These are phyloP conservation scores for Aspergillus brunneoviolaceus DNA, from an alignment of 2,329 filamentous ascomycete genomes.

Conservation along the genomic window DNA sequence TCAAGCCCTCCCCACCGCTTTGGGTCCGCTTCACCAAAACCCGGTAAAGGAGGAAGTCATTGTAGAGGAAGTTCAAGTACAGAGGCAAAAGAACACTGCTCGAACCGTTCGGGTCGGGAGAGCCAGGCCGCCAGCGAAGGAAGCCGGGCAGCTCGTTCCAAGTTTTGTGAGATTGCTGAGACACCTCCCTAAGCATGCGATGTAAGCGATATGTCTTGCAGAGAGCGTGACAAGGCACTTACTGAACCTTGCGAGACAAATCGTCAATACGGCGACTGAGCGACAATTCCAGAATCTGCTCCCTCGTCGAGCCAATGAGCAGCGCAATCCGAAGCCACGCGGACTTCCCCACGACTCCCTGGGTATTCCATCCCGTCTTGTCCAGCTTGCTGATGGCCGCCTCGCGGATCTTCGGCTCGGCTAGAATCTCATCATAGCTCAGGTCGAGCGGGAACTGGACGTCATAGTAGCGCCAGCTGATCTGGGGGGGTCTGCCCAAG, in stretches of 20 bases:
- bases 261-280: slow-evolving; percentile 20
- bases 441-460: slow-evolving; percentile 5
- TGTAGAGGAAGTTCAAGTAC: slow-evolving; percentile 25
- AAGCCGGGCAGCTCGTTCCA: slow-evolving; percentile 19
- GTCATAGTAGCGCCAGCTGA: slow-evolving; percentile 9
- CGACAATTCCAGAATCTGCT: slow-evolving; percentile 5
- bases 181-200: slow-evolving; percentile 13
- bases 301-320: slow-evolving; percentile 3
- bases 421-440: slow-evolving; percentile 6
- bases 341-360: slow-evolving; percentile 4
- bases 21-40: slow-evolving; percentile 22
- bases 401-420: slow-evolving; percentile 4
- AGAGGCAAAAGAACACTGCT: slow-evolving; percentile 17
- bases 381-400: slow-evolving; percentile 4
- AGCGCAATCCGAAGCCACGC: slow-evolving; percentile 8
- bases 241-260: slow-evolving; percentile 19
- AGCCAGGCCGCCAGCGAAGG: slow-evolving; percentile 21
- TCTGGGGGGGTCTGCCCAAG: slow-evolving; percentile 5
- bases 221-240: background rate
- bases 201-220: background rate
- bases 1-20: slow-evolving; percentile 18
- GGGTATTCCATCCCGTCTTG: slow-evolving; percentile 7
- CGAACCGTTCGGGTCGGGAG: slow-evolving; percentile 4
- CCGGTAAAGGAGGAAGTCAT: slow-evolving; percentile 26
- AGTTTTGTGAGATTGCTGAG: slow-evolving; percentile 16